A percentile compares a stretch with the other conserved stretches of the same genome.
Conservation (phyloP, 2,329 filamentous ascomycete species). For the Microdochium bolleyi region DNA sequence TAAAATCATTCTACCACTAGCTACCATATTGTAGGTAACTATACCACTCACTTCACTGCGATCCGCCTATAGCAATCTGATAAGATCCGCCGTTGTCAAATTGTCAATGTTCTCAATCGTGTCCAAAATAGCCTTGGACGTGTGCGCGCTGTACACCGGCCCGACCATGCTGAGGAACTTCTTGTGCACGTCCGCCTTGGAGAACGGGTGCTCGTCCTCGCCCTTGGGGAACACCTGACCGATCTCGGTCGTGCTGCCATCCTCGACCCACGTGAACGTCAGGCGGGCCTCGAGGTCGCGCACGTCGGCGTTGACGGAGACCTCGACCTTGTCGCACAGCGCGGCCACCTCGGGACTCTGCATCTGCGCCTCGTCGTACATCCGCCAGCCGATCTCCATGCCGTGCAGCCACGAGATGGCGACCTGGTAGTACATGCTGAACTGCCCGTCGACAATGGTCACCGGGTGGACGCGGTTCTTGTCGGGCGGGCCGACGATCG, state of each 20-base stretch:
- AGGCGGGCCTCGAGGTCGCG: conserved; percentile 8
- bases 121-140: conserved; percentile 6
- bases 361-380: conserved; percentile 14
- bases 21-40: too few species aligned
- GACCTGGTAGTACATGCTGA: conserved; percentile 19
- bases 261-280: conserved; percentile 5
- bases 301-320: conserved; percentile 6
- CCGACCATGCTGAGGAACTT: conserved; percentile 14
- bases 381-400: conserved; percentile 12
- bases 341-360: conserved; percentile 7
- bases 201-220: conserved; percentile 13
- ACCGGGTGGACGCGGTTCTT: conserved; percentile 15
- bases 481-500: conserved; percentile 11
- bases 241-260: conserved; percentile 7
- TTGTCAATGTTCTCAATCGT: conserved; percentile 8
- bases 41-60: background rate
- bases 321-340: conserved; percentile 11
- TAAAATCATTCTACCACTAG: too few species aligned
- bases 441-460: conserved; percentile 18
- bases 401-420: conserved; percentile 16
- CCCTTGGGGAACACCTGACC: conserved; percentile 10
- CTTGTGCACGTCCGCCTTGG: conserved; percentile 9
- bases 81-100: conserved; percentile 5
- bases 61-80: conserved; percentile 4
- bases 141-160: conserved; percentile 8